A percentile compares a stretch with the other conserved stretches of the same genome.
Evolutionary conservation across 805 yeast species (phyloP).

Genomic region (Kluyveromyces lactis): DNA sequence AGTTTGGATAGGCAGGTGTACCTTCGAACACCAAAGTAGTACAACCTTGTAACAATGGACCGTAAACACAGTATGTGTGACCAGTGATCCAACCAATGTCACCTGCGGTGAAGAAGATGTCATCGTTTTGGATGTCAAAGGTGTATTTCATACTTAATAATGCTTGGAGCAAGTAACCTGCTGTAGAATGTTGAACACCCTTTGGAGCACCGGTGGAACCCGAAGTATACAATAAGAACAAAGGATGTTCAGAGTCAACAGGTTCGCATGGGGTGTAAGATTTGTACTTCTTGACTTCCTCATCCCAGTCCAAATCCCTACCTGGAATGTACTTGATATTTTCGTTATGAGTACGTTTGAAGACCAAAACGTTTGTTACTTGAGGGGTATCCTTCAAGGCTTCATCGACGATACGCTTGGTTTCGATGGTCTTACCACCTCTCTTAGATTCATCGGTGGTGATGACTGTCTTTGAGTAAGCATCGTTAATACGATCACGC

Average conservation of each 20-base stretch:
- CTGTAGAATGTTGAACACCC: constrained; percentile 78
- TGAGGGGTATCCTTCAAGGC: constrained; percentile 60
- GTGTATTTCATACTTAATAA: constrained; percentile 64
- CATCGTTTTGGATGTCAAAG: constrained; percentile 69
- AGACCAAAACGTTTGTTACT: constrained; percentile 63
- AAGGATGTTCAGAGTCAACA: constrained; percentile 72
- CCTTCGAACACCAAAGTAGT: constrained; percentile 80
- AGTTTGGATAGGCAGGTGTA: constrained; percentile 79
- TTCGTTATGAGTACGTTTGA: constrained; percentile 60
- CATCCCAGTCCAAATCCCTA: constrained; percentile 75
- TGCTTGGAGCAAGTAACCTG: constrained; percentile 71
- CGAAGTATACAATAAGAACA: constrained; percentile 74
- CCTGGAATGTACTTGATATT: constrained; percentile 39
- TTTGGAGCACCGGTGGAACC: constrained; percentile 88
- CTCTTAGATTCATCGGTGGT: constrained; percentile 78
- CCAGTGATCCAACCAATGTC: constrained; percentile 93
- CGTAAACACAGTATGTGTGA: constrained; percentile 75
- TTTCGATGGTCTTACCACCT: constrained; percentile 75
- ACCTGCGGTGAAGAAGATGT: constrained; percentile 76
- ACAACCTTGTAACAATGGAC: constrained; percentile 69
- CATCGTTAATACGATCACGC: constrained; percentile 64
- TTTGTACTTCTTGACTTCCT: constrained; percentile 55
- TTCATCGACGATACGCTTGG: constrained; percentile 77
- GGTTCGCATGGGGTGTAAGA: constrained; percentile 68
- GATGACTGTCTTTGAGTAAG: constrained; percentile 60